phyloP scores from a whole-genome alignment of 2,329 filamentous ascomycete genomes.

The Pyrenochaeta sp. region DNA sequence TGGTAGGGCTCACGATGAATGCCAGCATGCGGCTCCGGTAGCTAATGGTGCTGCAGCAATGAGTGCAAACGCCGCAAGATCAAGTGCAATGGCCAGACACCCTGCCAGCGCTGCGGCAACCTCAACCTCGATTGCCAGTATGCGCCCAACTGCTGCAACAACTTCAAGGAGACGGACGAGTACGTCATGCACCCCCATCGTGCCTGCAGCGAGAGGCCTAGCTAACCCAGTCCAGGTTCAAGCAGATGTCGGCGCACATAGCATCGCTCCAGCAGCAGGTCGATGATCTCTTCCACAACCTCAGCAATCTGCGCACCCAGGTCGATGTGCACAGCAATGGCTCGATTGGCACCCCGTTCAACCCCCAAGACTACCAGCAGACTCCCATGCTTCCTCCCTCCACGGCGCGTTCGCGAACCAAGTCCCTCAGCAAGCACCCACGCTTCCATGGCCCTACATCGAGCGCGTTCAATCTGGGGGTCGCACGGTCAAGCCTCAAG shows the following conservation, averaged over 20 bases:
- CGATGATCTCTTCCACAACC: constrained; percentile 73
- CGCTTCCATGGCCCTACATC: constrained; percentile 86
- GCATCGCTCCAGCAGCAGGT: constrained; percentile 82
- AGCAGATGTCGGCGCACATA: constrained; percentile 78
- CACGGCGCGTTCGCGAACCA: constrained; percentile 49
- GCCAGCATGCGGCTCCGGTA: background rate
- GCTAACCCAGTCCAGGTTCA: constrained; percentile 63
- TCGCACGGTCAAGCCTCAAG: constrained; percentile 85
- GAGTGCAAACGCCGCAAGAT: constrained; percentile 73
- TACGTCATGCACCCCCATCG: background rate
- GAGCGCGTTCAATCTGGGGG: constrained; percentile 82
- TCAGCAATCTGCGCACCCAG: constrained; percentile 70
- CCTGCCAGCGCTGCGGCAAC: constrained; percentile 71
- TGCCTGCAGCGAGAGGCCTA: background rate
- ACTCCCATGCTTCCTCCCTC: constrained; percentile 43
- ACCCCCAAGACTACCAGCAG: constrained; percentile 38
- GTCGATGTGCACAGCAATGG: constrained; percentile 44
- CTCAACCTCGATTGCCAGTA: constrained; percentile 69
- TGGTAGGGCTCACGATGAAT: constrained; percentile 59
- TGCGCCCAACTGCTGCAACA: constrained; percentile 75
- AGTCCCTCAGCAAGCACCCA: constrained; percentile 58
- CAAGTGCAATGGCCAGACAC: constrained; percentile 71
- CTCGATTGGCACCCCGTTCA: constrained; percentile 39
- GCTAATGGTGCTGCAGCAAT: constrained; percentile 56
- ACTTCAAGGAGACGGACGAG: constrained; percentile 86